phyloP scores from a whole-genome alignment of 1,284 basidiomycete species.

The Porodaedalea pini region DNA sequence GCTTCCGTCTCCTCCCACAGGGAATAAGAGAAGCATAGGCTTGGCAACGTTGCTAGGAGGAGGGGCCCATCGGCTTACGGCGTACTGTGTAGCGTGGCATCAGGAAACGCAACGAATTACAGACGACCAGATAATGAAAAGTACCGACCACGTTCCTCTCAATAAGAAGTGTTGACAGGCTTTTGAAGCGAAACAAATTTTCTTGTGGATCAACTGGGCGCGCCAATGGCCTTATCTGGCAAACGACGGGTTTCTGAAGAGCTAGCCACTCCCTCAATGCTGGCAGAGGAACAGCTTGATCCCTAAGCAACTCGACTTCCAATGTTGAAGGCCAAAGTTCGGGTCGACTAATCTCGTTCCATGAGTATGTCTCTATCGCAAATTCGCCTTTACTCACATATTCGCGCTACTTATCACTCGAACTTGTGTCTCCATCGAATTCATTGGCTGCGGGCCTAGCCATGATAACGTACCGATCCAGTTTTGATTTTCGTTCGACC shows the following conservation, averaged over 20 bases:
- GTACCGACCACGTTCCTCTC: slow-evolving; percentile 43
- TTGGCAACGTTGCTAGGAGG: slow-evolving; percentile 40
- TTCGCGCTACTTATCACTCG: slow-evolving; percentile 20
- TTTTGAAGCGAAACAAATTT: slow-evolving; percentile 38
- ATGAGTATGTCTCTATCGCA: not conserved
- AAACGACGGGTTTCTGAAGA: slow-evolving; percentile 29
- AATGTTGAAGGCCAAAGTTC: slow-evolving; percentile 54
- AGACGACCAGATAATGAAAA: not conserved
- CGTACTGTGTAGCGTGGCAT: slow-evolving; percentile 41
- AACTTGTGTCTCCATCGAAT: slow-evolving; percentile 38
- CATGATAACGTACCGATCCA: slow-evolving; percentile 57
- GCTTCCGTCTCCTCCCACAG: slow-evolving; percentile 28
- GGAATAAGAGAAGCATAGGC: slow-evolving; percentile 51
- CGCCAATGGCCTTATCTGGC: slow-evolving; percentile 21
- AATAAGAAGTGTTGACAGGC: slow-evolving; percentile 31
- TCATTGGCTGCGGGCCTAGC: slow-evolving; percentile 24
- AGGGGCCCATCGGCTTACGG: slow-evolving; percentile 50
- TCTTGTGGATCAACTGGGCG: slow-evolving; percentile 36
- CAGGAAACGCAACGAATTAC: not conserved
- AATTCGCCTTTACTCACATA: slow-evolving; percentile 27
- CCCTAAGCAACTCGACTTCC: slow-evolving; percentile 40
- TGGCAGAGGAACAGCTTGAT: slow-evolving; percentile 36
- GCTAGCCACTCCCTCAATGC: slow-evolving; percentile 52
- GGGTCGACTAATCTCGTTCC: slow-evolving; percentile 35
- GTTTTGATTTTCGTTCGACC: slow-evolving; percentile 12